A percentile compares a stretch with the other conserved stretches of the same genome.
Conservation (phyloP, 2,329 filamentous ascomycete species). For the Cladosporium sp. region DNA sequence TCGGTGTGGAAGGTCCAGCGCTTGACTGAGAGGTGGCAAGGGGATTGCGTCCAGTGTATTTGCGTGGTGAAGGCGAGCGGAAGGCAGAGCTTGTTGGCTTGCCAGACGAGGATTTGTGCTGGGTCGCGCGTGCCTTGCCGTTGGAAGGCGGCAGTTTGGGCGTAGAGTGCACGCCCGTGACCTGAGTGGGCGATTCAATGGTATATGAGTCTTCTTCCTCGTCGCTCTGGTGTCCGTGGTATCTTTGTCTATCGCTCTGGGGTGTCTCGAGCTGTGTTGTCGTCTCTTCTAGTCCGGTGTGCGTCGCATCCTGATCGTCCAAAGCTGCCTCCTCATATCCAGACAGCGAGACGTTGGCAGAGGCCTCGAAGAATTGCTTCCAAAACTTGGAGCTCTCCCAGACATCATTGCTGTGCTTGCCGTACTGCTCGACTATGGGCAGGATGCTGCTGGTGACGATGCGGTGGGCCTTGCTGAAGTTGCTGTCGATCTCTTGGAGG, state of each 20-base stretch:
- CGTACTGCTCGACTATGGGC: conserved; percentile 91
- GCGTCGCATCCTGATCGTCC: conserved; percentile 56
- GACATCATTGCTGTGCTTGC: conserved; percentile 86
- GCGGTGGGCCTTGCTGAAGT: conserved; percentile 94
- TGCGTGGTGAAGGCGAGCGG: conserved; percentile 38
- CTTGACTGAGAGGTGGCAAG: conserved; percentile 21
- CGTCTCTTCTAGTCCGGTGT: conserved; percentile 36
- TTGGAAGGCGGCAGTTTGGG: conserved; percentile 48
- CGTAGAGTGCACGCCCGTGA: conserved; percentile 59
- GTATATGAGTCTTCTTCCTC: conserved; percentile 57
- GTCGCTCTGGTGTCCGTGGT: conserved; percentile 34
- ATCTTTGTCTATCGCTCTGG: conserved; percentile 29
- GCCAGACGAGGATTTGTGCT: conserved; percentile 16
- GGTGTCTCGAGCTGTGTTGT: conserved; percentile 33
- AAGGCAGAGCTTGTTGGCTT: conserved; percentile 25
- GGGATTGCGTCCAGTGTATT: conserved; percentile 44
- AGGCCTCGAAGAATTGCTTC: conserved; percentile 99
- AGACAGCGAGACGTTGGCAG: conserved; percentile 92
- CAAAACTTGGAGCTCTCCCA: conserved; percentile 99
- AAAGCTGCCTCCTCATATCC: conserved; percentile 80
- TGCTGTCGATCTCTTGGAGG: conserved; percentile 97
- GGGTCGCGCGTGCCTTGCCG: conserved; percentile 27
- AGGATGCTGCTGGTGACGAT: conserved; percentile 94
- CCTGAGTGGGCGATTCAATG: conserved; percentile 59
- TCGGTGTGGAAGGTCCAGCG: conserved; percentile 34